Percentiles rank a stretch among this genome's conserved stretches.
These are phyloP conservation scores for Camelina laxa DNA, from an alignment of 345 rosid species.

Conservation along the genomic window DNA sequence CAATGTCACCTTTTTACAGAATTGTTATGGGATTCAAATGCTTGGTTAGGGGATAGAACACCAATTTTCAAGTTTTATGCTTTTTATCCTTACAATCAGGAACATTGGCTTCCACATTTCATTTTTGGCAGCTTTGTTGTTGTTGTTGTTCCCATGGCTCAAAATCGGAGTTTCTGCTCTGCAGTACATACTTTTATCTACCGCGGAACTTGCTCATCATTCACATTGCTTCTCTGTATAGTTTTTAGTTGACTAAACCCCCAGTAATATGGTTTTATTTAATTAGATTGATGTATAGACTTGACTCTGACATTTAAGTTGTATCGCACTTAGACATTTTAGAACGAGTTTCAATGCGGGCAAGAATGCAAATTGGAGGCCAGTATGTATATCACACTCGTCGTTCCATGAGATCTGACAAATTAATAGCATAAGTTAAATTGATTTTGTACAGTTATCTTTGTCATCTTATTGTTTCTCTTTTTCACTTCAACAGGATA, in stretches of 20 bases:
- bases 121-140: neutral
- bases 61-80: neutral
- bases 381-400: constrained; percentile 1
- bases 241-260: neutral
- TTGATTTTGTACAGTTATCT: constrained; percentile 7
- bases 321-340: neutral
- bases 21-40: neutral
- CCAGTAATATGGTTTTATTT: neutral
- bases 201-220: neutral
- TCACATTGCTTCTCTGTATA: neutral
- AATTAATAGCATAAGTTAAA: neutral
- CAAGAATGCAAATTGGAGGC: neutral
- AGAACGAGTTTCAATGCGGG: neutral
- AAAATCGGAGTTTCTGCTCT: neutral
- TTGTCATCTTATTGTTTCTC: neutral
- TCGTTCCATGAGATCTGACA: constrained; percentile 7
- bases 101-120: constrained; percentile 1
- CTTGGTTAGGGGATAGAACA: constrained; percentile 9
- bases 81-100: neutral
- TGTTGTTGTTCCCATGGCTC: neutral
- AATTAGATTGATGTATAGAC: neutral
- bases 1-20: neutral
- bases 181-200: neutral
- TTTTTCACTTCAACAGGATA: constrained; percentile 24
- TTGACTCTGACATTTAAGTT: neutral